phyloP scores from a whole-genome alignment of 768 basidiomycete genomes.

The Phanerochaete sordida region DNA sequence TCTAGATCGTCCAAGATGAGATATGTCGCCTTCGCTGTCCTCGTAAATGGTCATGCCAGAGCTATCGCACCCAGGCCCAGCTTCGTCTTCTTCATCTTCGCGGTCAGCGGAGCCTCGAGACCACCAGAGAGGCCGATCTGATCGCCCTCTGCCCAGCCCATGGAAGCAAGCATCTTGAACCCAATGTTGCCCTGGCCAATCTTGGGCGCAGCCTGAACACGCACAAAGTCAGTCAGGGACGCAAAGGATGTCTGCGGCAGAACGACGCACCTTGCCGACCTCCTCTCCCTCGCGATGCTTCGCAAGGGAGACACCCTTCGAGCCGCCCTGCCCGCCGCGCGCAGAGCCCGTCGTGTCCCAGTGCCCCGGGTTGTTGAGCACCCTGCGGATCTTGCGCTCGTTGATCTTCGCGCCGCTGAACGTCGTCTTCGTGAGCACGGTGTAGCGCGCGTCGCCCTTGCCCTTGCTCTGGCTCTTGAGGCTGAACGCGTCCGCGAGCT shows the following conservation, averaged over 20 bases:
- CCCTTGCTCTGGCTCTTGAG: slow-evolving; percentile 80
- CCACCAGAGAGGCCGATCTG: slow-evolving; percentile 67
- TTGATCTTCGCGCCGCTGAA: slow-evolving; percentile 51
- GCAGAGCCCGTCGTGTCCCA: slow-evolving; percentile 20
- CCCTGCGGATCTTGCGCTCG: slow-evolving; percentile 55
- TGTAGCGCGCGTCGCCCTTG: slow-evolving; percentile 64
- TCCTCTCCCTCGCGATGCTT: slow-evolving; percentile 79
- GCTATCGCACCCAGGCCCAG: slow-evolving; percentile 59
- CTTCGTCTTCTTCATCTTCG: slow-evolving; percentile 84
- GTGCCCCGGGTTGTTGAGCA: slow-evolving; percentile 25
- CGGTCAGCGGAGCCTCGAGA: slow-evolving; percentile 72
- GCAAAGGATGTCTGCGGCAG: background rate
- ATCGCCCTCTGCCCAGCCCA: slow-evolving; percentile 90
- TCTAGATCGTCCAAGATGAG: too few relatives aligned
- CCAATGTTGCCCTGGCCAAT: slow-evolving; percentile 80
- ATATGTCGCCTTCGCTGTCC: too few relatives aligned
- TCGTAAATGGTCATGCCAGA: too few relatives aligned
- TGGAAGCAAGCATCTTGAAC: slow-evolving; percentile 79
- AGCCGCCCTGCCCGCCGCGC: slow-evolving; percentile 25
- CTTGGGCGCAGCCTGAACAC: slow-evolving; percentile 66
- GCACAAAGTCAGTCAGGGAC: background rate
- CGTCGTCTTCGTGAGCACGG: slow-evolving; percentile 69
- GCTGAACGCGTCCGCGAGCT: slow-evolving; percentile 74
- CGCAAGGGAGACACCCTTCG: slow-evolving; percentile 30
- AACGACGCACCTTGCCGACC: slow-evolving; percentile 65